phyloP scores from a whole-genome alignment of 768 basidiomycete genomes.

The Tricholoma bakamatsutake region DNA sequence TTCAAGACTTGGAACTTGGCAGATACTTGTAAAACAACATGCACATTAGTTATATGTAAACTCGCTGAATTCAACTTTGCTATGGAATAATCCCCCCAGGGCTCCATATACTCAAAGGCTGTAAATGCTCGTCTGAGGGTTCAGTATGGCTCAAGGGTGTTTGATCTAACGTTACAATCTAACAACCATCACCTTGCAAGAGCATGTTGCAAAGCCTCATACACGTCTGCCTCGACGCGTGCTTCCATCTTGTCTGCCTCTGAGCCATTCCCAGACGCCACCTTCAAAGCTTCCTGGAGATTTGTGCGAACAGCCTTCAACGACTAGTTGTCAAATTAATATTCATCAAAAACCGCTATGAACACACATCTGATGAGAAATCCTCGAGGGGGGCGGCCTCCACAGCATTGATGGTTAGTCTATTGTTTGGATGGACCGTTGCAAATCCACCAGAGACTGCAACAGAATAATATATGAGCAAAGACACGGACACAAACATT shows the following conservation, averaged over 20 bases:
- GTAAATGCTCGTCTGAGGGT: not conserved
- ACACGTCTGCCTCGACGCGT: constrained; percentile 91
- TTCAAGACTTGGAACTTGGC: not conserved
- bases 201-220: constrained; percentile 90
- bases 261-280: constrained; percentile 74
- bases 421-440: constrained; percentile 96
- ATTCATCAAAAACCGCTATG: not conserved
- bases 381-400: constrained; percentile 91
- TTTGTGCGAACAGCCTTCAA: constrained; percentile 82
- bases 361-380: constrained; percentile 82
- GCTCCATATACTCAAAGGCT: not conserved
- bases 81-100: too few species aligned
- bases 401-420: constrained; percentile 92
- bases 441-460: constrained; percentile 95
- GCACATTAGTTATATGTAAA: not conserved
- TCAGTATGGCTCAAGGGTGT: not conserved
- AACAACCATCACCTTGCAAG: constrained; percentile 31
- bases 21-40: not conserved
- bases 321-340: not conserved
- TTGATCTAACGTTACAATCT: not conserved
- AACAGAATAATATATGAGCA: not conserved
- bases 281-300: constrained; percentile 82
- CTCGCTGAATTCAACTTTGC: not conserved
- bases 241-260: constrained; percentile 95
- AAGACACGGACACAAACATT: not conserved